Conservation (phyloP, 352 stramenopile species). For the Phytophthora crassamura region DNA sequence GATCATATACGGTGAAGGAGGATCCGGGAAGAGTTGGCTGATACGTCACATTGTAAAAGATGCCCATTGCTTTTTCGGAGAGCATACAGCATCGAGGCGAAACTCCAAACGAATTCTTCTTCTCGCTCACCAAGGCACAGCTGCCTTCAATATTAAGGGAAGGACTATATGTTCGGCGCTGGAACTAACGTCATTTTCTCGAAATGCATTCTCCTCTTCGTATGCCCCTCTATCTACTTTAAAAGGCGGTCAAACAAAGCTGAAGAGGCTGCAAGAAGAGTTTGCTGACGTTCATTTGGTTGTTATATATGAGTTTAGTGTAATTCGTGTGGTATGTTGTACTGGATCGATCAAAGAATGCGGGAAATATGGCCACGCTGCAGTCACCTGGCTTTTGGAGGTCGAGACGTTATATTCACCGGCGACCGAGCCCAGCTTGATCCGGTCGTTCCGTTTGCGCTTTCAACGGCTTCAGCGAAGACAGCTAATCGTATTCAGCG, state of each 20-base stretch:
- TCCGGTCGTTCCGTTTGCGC: not conserved
- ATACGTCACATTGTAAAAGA: slow-evolving; percentile 18
- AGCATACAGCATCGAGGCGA: not conserved
- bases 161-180: not conserved
- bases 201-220: slow-evolving; percentile 5
- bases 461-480: not conserved
- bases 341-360: slow-evolving; percentile 16
- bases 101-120: slow-evolving; percentile 2
- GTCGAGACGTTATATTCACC: slow-evolving; percentile 3
- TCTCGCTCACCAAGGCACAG: slow-evolving; percentile 11
- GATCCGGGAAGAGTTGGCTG: no score
- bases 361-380: slow-evolving; percentile 6
- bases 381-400: not conserved
- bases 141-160: slow-evolving; percentile 13
- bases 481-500: slow-evolving; percentile 1
- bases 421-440: slow-evolving; percentile 4
- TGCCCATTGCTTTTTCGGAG: not conserved
- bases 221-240: not conserved
- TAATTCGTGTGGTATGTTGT: slow-evolving; percentile 14
- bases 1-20: not conserved
- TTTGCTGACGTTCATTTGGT: slow-evolving; percentile 2
- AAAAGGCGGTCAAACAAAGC: not conserved
- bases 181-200: slow-evolving; percentile 5
- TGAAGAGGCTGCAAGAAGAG: slow-evolving; percentile 2
- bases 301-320: slow-evolving; percentile 14